Percentiles rank a stretch among this genome's conserved stretches.
phyloP scores from a whole-genome alignment of 306 rosid genomes.

The Arachis stenosperma region DNA sequence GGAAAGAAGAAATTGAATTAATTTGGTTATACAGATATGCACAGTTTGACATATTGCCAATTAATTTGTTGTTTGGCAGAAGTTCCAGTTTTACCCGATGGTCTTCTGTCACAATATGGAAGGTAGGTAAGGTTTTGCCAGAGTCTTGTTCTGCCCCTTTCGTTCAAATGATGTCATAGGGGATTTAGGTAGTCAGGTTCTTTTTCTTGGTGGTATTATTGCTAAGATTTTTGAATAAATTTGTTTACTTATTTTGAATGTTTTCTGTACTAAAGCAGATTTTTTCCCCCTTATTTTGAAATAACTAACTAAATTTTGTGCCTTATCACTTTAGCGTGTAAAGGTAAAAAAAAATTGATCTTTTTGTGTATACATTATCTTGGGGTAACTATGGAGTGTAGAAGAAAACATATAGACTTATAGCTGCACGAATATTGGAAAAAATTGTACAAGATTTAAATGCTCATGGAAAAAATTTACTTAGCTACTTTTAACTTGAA shows the following conservation, averaged over 20 bases:
- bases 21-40: constrained; percentile 55
- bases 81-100: constrained; percentile 64
- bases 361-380: background rate
- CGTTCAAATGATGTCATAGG: constrained; percentile 37
- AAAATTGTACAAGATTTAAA: background rate
- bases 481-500: background rate
- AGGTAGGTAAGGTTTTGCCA: constrained; percentile 50
- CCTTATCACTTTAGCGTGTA: background rate
- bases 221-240: constrained; percentile 39
- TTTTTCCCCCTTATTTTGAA: background rate
- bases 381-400: background rate
- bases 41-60: constrained; percentile 50
- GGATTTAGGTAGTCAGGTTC: constrained; percentile 48
- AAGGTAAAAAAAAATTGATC: background rate
- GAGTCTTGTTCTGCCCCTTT: constrained; percentile 44
- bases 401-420: background rate
- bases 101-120: constrained; percentile 63
- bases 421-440: background rate
- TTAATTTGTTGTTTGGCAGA: constrained; percentile 53
- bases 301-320: constrained; percentile 36
- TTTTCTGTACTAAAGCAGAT: background rate
- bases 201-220: constrained; percentile 32
- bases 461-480: background rate
- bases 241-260: constrained; percentile 32
- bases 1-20: constrained; percentile 44